phyloP scores from a whole-genome alignment of 2,329 filamentous ascomycete genomes.

The Tolypocladium endophyticum region DNA sequence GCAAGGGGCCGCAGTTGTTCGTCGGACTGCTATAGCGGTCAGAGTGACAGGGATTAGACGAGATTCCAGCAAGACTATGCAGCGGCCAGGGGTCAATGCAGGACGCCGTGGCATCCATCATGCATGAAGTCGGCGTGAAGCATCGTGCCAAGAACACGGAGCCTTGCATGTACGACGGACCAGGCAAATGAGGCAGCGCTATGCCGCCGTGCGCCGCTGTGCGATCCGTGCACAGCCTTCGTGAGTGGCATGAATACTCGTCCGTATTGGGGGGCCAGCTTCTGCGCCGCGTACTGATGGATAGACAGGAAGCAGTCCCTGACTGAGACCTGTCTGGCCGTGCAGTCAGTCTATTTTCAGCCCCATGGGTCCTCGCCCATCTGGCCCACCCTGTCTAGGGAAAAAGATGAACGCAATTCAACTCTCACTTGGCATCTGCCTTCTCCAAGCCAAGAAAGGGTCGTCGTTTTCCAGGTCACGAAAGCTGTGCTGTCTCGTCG shows the following conservation, averaged over 20 bases:
- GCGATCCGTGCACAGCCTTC: too few relatives aligned
- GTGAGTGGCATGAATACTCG: too few relatives aligned
- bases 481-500: not conserved
- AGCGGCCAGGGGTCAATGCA: not conserved
- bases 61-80: not conserved
- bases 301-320: not conserved
- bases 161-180: too few relatives aligned
- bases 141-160: not conserved
- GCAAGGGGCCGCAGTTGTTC: not conserved
- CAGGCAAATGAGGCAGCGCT: too few relatives aligned
- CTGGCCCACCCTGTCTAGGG: not conserved
- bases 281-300: not conserved
- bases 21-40: not conserved
- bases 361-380: not conserved
- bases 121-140: not conserved
- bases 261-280: not conserved
- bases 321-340: too few relatives aligned
- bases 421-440: not conserved
- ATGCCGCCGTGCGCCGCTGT: too few relatives aligned
- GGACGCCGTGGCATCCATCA: not conserved
- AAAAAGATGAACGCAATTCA: not conserved
- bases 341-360: too few relatives aligned
- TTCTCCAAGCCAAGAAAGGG: too few relatives aligned
- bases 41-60: not conserved
- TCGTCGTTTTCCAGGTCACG: not conserved